A percentile compares a stretch with the other conserved stretches of the same genome.
These are phyloP conservation scores for Eustoma russellianum DNA, from an alignment of 257 asterid species.

Conservation along the genomic window DNA sequence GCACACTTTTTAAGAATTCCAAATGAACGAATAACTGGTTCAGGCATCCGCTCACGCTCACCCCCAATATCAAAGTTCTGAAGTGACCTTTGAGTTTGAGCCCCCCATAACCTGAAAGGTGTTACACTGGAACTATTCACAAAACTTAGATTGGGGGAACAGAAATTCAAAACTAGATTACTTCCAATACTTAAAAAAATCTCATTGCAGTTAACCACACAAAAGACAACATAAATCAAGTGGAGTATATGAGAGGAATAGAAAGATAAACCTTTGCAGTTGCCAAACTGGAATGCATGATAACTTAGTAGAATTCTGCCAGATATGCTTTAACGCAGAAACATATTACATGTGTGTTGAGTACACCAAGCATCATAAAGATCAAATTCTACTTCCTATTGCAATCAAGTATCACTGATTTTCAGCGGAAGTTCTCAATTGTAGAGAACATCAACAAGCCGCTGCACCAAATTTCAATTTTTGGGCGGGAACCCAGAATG, in stretches of 20 bases:
- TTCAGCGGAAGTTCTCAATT: no score
- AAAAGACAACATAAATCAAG: background rate
- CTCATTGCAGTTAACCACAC: background rate
- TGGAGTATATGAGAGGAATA: background rate
- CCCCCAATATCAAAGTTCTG: constrained; percentile 98
- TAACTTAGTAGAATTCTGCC: background rate
- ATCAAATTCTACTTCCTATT: background rate
- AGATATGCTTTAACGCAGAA: background rate
- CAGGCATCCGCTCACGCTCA: constrained; percentile 95
- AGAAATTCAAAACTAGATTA: background rate
- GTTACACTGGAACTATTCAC: background rate
- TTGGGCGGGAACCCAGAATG: no score
- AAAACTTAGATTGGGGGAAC: background rate
- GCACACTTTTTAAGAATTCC: constrained; percentile 96
- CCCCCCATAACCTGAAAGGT: constrained; percentile 81
- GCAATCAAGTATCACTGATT: no score
- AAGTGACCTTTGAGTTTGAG: constrained; percentile 94
- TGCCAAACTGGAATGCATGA: background rate
- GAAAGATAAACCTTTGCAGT: background rate
- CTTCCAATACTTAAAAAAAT: background rate
- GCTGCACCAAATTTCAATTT: no score
- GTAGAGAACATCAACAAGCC: no score
- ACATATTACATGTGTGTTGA: background rate
- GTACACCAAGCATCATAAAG: background rate
- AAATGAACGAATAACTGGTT: constrained; percentile 82